phyloP scores from a whole-genome alignment of 1,139 yeast genomes.

The Taphrina deformans region DNA sequence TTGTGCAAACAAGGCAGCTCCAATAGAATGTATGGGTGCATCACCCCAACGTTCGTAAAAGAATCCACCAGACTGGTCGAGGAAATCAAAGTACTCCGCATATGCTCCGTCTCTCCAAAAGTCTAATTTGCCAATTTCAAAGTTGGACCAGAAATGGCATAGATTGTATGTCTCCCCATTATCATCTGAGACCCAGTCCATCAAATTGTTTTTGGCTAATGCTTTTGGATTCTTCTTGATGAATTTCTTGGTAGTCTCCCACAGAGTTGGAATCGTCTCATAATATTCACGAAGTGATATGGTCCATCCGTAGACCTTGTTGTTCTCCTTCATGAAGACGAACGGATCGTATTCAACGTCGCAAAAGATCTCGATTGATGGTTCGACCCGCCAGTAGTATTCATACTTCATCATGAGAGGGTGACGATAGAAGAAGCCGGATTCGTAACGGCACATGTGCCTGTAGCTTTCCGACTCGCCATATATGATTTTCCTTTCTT shows the following conservation, averaged over 20 bases:
- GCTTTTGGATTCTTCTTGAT: slow-evolving; percentile 60
- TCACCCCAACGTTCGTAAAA: slow-evolving; percentile 97
- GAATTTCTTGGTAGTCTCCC: slow-evolving; percentile 72
- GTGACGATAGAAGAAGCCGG: slow-evolving; percentile 64
- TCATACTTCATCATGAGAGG: slow-evolving; percentile 57
- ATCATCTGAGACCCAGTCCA: slow-evolving; percentile 67
- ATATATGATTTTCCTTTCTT: slow-evolving; percentile 54
- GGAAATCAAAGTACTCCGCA: slow-evolving; percentile 62
- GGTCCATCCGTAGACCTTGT: slow-evolving; percentile 70
- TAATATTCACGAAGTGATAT: slow-evolving; percentile 74
- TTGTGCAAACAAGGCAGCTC: slow-evolving; percentile 34
- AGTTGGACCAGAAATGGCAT: slow-evolving; percentile 94
- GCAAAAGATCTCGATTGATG: slow-evolving; percentile 58
- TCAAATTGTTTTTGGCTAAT: slow-evolving; percentile 66
- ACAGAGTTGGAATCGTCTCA: slow-evolving; percentile 80
- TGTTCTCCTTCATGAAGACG: slow-evolving; percentile 59
- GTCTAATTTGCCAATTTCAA: slow-evolving; percentile 76
- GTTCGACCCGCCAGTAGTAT: slow-evolving; percentile 75
- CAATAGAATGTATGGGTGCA: slow-evolving; percentile 72
- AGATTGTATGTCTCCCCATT: slow-evolving; percentile 59
- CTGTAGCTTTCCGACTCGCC: slow-evolving; percentile 61
- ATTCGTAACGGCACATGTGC: slow-evolving; percentile 76
- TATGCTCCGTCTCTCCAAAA: slow-evolving; percentile 74
- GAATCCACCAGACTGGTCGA: slow-evolving; percentile 81
- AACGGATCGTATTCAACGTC: slow-evolving; percentile 67